Evolutionary conservation across 1,284 basidiomycete genomes (phyloP), one percentile per base, ranked within the genome.

Genomic region (Takashimella tepidaria): DNA sequence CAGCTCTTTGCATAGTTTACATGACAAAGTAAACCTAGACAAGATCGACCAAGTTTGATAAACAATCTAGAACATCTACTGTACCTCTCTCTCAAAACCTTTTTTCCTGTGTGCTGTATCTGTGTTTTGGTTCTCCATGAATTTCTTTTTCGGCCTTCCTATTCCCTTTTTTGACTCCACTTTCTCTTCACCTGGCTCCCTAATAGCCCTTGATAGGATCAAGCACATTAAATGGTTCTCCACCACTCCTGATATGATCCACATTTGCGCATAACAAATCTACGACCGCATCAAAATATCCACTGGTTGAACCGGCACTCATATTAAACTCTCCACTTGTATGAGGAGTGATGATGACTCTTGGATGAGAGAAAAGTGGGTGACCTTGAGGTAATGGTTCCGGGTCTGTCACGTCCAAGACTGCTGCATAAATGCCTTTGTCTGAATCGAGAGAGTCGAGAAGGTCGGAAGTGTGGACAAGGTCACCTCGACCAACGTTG

Each of bases 331-430:
- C 69, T 2, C 69, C 68, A 3, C 61, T 64, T 27, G 66, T 63
- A 53, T 75, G 74, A 3, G 73, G 69, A 3, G 73, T 75, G 53
- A 76, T 60, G 42, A 73, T 65, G 1, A 60, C 69, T 37, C 60
- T 58, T 0, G 68, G 69, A 49, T 77, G 74, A 11, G 73, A 56
- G 45, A 60, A 70, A 3, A 77, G 58, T 4, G 70, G 60, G 57
- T 77, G 73, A 20, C 53, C 50, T 20, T 60, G 54, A 0, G 73
- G 67, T 10, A 77, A 61, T 2, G 75, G 75, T 60, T 76, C 76
- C 25, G 75, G 75, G 52, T 76, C 73, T 0, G 75, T 77, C 8
- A 77, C 75, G 60, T 77, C 75, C 3, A 77, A 58, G 2, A 68
- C 72, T 16, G 60, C 63, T 10, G 62, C 70, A 50, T 63, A 61